Base-by-base conservation (phyloP, 495 filamentous ascomycete genomes). In the Astrocystis sublimbata region DNA sequence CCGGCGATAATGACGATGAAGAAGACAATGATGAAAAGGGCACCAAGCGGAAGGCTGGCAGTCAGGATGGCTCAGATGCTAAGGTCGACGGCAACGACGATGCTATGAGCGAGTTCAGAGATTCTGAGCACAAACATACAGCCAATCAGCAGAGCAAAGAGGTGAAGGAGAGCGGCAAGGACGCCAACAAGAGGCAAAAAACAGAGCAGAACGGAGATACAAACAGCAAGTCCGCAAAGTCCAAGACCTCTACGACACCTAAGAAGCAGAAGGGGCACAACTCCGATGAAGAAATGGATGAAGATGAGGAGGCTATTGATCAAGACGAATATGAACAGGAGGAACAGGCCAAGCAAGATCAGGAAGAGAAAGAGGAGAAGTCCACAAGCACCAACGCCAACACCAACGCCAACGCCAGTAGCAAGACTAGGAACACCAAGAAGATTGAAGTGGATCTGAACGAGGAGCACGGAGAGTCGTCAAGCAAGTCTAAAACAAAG, bases 91-190 rank as follows among this genome's bases (percentile, higher is more conserved):
- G 58, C 15, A 41, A 61, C 13, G 54, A 24, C 9, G 23, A 41
- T 7, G 36, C 45, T 3, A 45, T 53, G 10, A 62, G 66, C 13
- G 68, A 60, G 15, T 65, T 63, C 10, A 28, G 23, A 17, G 38
- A 45, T 24, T 1, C 19, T 13, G 69, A 73, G 12, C 66, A 73
- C 12, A 66, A 67, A 0, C 72, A 77, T 61, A 75, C 69, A 63
- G 62, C 70, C 55, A 68, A 74, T n/a, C 63, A 71, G 38, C 65
- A 73, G 38, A 74, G 75, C 17, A 66, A 70, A n/a, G 78, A 76
- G 42, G 75, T 71, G 9, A 70, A 72, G 28, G 68, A 74, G 21
- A 67, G 70, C 50, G 73, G 69, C 5, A 72, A 75, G 46, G 61
- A 64, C 21, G 58, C 65, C 13, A 75, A 58, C 52, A 71, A 67